Evolutionary conservation across 73 alveolate species (phyloP), one percentile per base, ranked within the genome.

Genomic region (Uronychia setigera): DNA sequence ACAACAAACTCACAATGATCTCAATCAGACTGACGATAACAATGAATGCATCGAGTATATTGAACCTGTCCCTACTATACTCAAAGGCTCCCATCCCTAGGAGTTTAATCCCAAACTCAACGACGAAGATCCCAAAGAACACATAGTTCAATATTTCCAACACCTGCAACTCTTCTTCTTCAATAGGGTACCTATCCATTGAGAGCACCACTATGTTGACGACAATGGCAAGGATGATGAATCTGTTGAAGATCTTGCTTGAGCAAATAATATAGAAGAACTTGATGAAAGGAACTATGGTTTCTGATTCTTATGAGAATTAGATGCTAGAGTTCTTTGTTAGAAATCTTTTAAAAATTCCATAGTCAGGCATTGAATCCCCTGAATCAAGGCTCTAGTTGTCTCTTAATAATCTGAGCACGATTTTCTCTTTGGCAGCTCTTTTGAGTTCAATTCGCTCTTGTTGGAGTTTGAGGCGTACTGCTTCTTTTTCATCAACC

Each of bases 151-250:
- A 13, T 5, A 32, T 31, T 31, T 83, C 84, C 33, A 75, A 34
- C 25, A 26, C 25, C n/a, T 11, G n/a, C 32, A 26, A 11, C 32
- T 19, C 13, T 11, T 19, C 31, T 26, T 11, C 29, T 19, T 74
- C 80, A 26, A 11, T 74, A 1, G 90, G 90, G 76, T 83, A 83
- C 9, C 60, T 76, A 83, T 83, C 90, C 31, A 83, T 31, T 0
- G 85, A 1, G 11, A 83, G 58, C 13, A 35, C 25, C 0, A 76
- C 76, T 14, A 84, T 83, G 76, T 83, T 83, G 31, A 76, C 89
- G 29, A 93, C 59, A 0, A 97, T 98, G 25, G 94, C 94, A 5
- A 88, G 77, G 33, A 86, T 46, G 33, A 93, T 80, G 1, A 58
- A n/a, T n/a, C n/a, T n/a, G n/a, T n/a, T n/a, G n/a, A n/a, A n/a